Percentiles rank a stretch among this genome's conserved stretches.
phyloP scores from a whole-genome alignment of 2,329 filamentous ascomycete species.

The Tolypocladium amazonense region DNA sequence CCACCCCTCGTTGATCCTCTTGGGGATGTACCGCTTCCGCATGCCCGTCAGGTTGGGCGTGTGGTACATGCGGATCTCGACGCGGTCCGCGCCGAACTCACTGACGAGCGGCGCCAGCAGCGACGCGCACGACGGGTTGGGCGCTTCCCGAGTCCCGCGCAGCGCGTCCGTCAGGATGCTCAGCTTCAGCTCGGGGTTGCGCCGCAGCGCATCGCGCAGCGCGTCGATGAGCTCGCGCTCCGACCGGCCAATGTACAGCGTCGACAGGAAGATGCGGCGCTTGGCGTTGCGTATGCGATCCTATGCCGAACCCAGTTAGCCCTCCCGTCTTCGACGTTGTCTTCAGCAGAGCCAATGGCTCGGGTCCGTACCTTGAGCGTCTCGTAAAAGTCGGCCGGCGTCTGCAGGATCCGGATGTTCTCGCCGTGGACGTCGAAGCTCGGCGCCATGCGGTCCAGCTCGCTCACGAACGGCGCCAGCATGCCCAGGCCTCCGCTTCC shows the following conservation, averaged over 20 bases:
- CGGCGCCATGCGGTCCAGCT: constrained; percentile 84
- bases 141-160: constrained; percentile 83
- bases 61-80: constrained; percentile 95
- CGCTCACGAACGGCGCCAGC: constrained; percentile 47
- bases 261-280: constrained; percentile 81
- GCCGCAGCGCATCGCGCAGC: constrained; percentile 61
- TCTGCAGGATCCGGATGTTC: constrained; percentile 67
- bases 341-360: not conserved
- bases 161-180: constrained; percentile 88
- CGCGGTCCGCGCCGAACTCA: constrained; percentile 73
- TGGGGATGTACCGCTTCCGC: constrained; percentile 73
- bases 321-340: not conserved
- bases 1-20: constrained; percentile 95
- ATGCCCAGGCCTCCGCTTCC: constrained; percentile 22
- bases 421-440: constrained; percentile 77
- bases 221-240: constrained; percentile 81
- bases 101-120: constrained; percentile 72
- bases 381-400: constrained; percentile 83
- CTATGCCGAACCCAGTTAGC: constrained; percentile 27
- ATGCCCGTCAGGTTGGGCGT: constrained; percentile 89
- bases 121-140: constrained; percentile 76
- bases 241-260: constrained; percentile 88
- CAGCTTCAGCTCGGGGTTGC: constrained; percentile 66
- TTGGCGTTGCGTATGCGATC: constrained; percentile 73
- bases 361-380: constrained; percentile 62